phyloP scores from a whole-genome alignment of 805 yeast genomes.

The Kazachstania taianensis region DNA sequence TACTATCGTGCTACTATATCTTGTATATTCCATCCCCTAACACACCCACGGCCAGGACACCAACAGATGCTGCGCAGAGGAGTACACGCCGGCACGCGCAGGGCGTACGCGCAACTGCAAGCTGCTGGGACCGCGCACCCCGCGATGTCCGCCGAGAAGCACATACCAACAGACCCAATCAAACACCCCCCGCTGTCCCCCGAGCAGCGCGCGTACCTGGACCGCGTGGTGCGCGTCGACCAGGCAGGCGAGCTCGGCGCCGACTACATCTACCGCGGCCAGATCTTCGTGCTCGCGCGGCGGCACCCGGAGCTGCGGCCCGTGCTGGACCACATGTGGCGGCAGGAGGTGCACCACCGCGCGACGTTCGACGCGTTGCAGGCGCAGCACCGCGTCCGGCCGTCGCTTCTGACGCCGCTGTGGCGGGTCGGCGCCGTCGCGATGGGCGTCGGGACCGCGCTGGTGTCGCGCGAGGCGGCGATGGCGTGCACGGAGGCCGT shows the following conservation, averaged over 20 bases:
- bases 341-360: constrained; percentile 89
- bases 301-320: constrained; percentile 71
- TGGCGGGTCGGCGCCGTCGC: constrained; percentile 90
- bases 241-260: constrained; percentile 99
- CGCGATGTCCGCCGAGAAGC: too few relatives aligned
- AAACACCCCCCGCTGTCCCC: constrained; percentile 25
- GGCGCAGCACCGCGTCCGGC: constrained; percentile 69
- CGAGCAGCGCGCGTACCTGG: constrained; percentile 63
- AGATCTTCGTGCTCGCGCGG: constrained; percentile 60
- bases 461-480: constrained; percentile 87
- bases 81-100: too few relatives aligned
- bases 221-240: constrained; percentile 77
- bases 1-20: too few relatives aligned
- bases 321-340: constrained; percentile 92
- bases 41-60: too few relatives aligned
- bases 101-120: too few relatives aligned
- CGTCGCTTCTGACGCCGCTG: constrained; percentile 80
- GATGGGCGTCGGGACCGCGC: constrained; percentile 79
- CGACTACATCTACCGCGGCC: constrained; percentile 85
- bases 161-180: too few relatives aligned
- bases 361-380: constrained; percentile 74
- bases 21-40: too few relatives aligned
- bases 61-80: too few relatives aligned
- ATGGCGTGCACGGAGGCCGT: constrained; percentile 99
- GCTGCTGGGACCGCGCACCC: too few relatives aligned